These are phyloP conservation scores for Curvularia spicifera DNA, from an alignment of 2,329 filamentous ascomycete genomes.

Conservation along the genomic window DNA sequence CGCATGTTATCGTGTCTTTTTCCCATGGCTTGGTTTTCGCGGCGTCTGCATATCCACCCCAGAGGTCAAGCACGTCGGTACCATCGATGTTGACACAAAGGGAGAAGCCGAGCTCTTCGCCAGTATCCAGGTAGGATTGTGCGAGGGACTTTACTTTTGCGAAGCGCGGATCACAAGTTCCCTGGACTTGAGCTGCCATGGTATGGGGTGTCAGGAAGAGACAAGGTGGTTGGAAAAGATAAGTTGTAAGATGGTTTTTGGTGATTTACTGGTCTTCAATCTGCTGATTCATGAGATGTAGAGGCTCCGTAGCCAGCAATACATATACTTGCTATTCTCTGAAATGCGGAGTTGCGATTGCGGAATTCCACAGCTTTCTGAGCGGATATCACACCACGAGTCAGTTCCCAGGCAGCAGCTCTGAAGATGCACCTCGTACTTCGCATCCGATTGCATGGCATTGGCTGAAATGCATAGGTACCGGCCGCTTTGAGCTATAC, in stretches of 20 bases:
- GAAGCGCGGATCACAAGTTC: constrained; percentile 25
- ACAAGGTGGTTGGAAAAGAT: not conserved
- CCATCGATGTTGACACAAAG: constrained; percentile 26
- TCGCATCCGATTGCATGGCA: not conserved
- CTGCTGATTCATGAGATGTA: not conserved
- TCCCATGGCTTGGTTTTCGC: constrained; percentile 19
- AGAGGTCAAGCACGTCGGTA: constrained; percentile 28
- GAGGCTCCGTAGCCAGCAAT: not conserved
- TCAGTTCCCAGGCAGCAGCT: not conserved
- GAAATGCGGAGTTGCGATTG: not conserved
- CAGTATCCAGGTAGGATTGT: constrained; percentile 20
- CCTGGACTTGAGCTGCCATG: constrained; percentile 16
- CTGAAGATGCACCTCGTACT: not conserved
- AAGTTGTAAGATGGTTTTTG: not conserved
- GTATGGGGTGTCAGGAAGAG: not conserved
- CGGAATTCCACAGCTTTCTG: not conserved
- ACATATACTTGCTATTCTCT: not conserved
- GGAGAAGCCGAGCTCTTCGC: constrained; percentile 25
- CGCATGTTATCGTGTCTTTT: constrained; percentile 26
- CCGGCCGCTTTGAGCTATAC: not conserved
- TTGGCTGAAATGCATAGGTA: not conserved
- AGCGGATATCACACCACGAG: not conserved
- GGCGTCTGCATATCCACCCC: constrained; percentile 25
- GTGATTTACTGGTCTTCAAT: not conserved
- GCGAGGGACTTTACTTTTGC: constrained; percentile 14